A percentile compares a stretch with the other conserved stretches of the same genome.
Evolutionary conservation across 139 green algal species (phyloP).

Genomic region (Chlorella sp.): DNA sequence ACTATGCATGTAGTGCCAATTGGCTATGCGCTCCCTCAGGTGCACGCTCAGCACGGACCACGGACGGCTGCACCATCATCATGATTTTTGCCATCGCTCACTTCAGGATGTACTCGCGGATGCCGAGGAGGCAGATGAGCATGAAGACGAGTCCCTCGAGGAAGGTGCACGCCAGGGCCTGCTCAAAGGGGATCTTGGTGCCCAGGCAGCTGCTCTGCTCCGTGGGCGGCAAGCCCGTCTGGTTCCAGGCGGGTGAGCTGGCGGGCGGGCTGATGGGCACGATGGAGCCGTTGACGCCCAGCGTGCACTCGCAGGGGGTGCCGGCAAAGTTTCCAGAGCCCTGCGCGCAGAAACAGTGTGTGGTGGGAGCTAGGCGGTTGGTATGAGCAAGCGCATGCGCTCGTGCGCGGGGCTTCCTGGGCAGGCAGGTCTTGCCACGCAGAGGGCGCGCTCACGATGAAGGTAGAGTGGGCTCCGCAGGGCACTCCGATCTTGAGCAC

Average conservation of each 20-base stretch:
- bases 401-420: too few relatives aligned
- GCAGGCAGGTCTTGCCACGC: too few relatives aligned
- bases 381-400: too few relatives aligned
- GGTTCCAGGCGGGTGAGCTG: not conserved
- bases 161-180: constrained; percentile 46
- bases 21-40: too few relatives aligned
- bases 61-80: not conserved
- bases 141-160: constrained; percentile 53
- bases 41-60: too few relatives aligned
- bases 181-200: constrained; percentile 40
- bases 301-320: too few relatives aligned
- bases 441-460: constrained; percentile 1
- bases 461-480: constrained; percentile 10
- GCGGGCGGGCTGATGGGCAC: not conserved
- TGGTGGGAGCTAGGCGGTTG: too few relatives aligned
- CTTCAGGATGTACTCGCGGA: constrained; percentile 12
- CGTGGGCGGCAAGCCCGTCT: too few relatives aligned
- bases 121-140: constrained; percentile 33
- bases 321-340: too few relatives aligned
- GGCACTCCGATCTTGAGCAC: constrained; percentile 13
- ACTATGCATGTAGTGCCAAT: too few relatives aligned
- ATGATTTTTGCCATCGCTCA: not conserved
- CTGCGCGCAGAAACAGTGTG: too few relatives aligned
- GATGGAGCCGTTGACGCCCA: too few relatives aligned
- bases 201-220: constrained; percentile 22